Evolutionary conservation across 805 yeast genomes (phyloP), one percentile per base, ranked within the genome.

Genomic region (Saturnispora bothae): DNA sequence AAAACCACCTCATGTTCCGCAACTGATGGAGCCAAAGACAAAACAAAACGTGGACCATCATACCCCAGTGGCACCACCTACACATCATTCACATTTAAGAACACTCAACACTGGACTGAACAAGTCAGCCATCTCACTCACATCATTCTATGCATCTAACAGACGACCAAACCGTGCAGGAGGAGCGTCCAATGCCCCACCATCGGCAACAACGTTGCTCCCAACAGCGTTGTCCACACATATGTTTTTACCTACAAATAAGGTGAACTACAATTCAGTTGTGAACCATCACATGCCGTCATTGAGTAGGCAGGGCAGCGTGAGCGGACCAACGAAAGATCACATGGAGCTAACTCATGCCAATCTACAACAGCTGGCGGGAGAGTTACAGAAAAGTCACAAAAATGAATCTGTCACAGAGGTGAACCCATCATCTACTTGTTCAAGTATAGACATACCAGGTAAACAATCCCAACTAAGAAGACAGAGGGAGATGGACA

Each of bases 201-300:
- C 73, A 7, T 68, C 78, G 2, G 78, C 78, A 1, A 60, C 73
- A 1, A 72, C 76, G 0, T 51, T 73, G 15, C 55, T 73, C 26
- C 78, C 79, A n/a, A 71, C 77, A 4, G 78, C 79, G 1, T 53
- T 73, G 26, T 63, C 76, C 4, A 73, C 79, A 2, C 79, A 73
- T 49, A 73, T 73, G 77, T 73, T 73, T 50, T 48, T 71, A 29
- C 78, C 78, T 4, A 73, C 74, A 22, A 63, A n/a, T n/a, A n/a
- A n/a, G n/a, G n/a, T n/a, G n/a, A n/a, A n/a, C n/a, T n/a, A n/a
- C n/a, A n/a, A n/a, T n/a, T n/a, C n/a, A n/a, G n/a, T n/a, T n/a
- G n/a, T n/a, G n/a, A n/a, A n/a, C n/a, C n/a, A n/a, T n/a, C n/a
- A n/a, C n/a, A n/a, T n/a, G n/a, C n/a, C n/a, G n/a, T n/a, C n/a